Evolutionary conservation across 2,329 filamentous ascomycete genomes (phyloP), one percentile per base, ranked within the genome.

Genomic region (Hypoxylon sp.): DNA sequence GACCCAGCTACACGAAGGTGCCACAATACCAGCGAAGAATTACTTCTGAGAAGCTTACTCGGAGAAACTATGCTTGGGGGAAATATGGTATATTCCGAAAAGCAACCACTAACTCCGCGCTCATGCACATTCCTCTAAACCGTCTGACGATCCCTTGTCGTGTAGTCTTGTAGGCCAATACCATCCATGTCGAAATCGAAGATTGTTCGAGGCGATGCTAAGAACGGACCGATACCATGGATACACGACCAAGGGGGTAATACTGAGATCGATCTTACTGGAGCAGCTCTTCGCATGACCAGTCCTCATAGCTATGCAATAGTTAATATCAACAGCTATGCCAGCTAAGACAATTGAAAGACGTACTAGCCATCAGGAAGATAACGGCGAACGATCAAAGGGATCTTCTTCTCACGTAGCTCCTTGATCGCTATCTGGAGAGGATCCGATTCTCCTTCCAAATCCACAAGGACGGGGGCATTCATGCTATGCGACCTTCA

Each of bases 391-490:
- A 99, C 93, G 63, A 99, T 96, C 67, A 99, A 82, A 23, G 96
- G 96, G 60, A 99, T 97, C 87, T 99, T 99, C 88, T 98, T 98
- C 84, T 98, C 94, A 71, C 93, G 90, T 79, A 99, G 85, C 83
- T 99, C 96, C 83, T 98, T 98, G 80, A 98, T 92, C 23, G 96
- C 96, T 78, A 99, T 98, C 82, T 98, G 94, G 61, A 99, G 85
- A 48, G 96, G 96, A 83, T 99, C 96, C 56, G 96, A 98, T 85
- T 98, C 95, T 77, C 96, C 96, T 81, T 98, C 96, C 34, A 98
- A 88, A 78, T 99, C 96, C 57, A 99, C 96, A 49, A 99, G 87
- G 30, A 98, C 94, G 2, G 96, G 96, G 65, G 96, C 96, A 80
- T 98, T 98, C 91, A 98, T 97, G 83, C 96, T 76, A 57, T 68